Percentiles rank a stretch among this genome's conserved stretches.
Evolutionary conservation across 768 basidiomycete genomes (phyloP).

Genomic region (Suillus sp.): DNA sequence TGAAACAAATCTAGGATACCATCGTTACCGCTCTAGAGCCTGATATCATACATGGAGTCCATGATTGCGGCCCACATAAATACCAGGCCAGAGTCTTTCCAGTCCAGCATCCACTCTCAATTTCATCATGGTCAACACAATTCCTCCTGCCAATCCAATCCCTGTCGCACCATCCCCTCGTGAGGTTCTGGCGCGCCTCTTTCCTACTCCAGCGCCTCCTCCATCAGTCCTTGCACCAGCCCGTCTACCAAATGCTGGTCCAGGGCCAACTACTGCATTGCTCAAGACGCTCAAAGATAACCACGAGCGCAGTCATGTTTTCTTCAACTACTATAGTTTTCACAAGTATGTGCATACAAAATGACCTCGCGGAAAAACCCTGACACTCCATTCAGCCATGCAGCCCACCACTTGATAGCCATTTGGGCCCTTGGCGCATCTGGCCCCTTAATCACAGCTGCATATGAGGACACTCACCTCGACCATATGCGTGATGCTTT

Average conservation of each 20-base stretch:
- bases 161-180: slow-evolving; percentile 23
- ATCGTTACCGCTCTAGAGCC: not conserved
- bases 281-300: slow-evolving; percentile 49
- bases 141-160: slow-evolving; percentile 11
- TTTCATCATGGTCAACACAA: slow-evolving; percentile 6
- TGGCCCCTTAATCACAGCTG: slow-evolving; percentile 41
- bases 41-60: not conserved
- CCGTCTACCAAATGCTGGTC: slow-evolving; percentile 37
- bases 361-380: not conserved
- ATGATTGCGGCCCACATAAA: not conserved
- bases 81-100: not conserved
- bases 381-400: slow-evolving; percentile 42
- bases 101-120: not conserved
- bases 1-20: not conserved
- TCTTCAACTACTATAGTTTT: slow-evolving; percentile 46
- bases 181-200: slow-evolving; percentile 31
- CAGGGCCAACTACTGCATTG: slow-evolving; percentile 42
- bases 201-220: slow-evolving; percentile 33
- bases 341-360: slow-evolving; percentile 30
- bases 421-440: slow-evolving; percentile 63
- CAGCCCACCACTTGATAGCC: slow-evolving; percentile 57
- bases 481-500: slow-evolving; percentile 41
- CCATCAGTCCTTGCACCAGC: slow-evolving; percentile 37
- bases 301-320: slow-evolving; percentile 55
- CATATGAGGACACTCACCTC: slow-evolving; percentile 43